A percentile compares a stretch with the other conserved stretches of the same genome.
Conservation (phyloP, 2,329 filamentous ascomycete genomes). For the Botryosphaeria dothidea region DNA sequence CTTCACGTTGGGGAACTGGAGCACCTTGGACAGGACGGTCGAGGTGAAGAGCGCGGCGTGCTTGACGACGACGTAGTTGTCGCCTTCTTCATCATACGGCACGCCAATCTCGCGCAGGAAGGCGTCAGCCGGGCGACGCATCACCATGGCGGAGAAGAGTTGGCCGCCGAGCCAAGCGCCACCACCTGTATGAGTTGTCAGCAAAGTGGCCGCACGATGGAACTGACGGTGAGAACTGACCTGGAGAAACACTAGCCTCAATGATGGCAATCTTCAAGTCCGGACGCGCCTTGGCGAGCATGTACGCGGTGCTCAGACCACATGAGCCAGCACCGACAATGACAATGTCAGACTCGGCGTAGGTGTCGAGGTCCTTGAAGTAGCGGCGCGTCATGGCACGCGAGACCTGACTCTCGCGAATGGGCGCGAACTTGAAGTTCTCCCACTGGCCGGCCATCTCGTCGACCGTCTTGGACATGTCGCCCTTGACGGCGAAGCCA, state of each 20-base stretch:
- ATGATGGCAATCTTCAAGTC: constrained; percentile 91
- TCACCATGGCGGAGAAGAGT: constrained; percentile 93
- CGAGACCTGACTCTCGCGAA: constrained; percentile 89
- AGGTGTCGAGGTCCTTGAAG: constrained; percentile 84
- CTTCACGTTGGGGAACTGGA: constrained; percentile 88
- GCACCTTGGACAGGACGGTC: constrained; percentile 79
- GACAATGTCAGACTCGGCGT: constrained; percentile 91
- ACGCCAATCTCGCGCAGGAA: constrained; percentile 82
- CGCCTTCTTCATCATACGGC: constrained; percentile 82
- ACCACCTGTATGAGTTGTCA: constrained; percentile 55
- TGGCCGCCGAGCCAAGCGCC: constrained; percentile 93
- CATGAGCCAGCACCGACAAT: constrained; percentile 90
- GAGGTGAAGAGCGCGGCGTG: constrained; percentile 91
- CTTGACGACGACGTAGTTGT: constrained; percentile 83
- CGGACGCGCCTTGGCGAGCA: constrained; percentile 77
- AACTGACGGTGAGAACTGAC: constrained; percentile 31
- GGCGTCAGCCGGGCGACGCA: constrained; percentile 86
- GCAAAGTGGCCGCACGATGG: neutral
- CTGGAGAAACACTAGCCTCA: constrained; percentile 81
- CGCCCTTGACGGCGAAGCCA: constrained; percentile 42
- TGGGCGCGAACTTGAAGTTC: constrained; percentile 77
- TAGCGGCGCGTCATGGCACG: constrained; percentile 93
- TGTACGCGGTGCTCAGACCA: constrained; percentile 81
- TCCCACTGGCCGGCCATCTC: constrained; percentile 78
- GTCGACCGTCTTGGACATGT: constrained; percentile 58